A percentile compares a stretch with the other conserved stretches of the same genome.
Conservation (phyloP, 1,139 yeast genomes). For the Meyerozyma smithsonii region DNA sequence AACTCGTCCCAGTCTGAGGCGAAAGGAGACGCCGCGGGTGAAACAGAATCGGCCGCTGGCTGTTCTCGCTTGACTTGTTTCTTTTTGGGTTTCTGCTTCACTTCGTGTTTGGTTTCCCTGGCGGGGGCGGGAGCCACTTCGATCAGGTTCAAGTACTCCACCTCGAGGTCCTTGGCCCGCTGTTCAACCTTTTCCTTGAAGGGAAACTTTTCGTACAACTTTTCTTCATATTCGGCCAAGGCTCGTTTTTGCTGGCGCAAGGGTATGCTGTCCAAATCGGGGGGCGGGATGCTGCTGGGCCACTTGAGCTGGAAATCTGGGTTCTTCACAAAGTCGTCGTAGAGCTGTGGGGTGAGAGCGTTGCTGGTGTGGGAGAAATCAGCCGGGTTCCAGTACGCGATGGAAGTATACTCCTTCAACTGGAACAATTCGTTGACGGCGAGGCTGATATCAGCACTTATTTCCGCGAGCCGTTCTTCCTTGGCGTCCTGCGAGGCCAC, state of each 20-base stretch:
- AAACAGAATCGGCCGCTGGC: neutral
- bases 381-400: slow-evolving; percentile 57
- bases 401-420: slow-evolving; percentile 53
- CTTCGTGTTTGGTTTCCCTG: neutral
- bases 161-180: slow-evolving; percentile 22
- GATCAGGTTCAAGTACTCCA: slow-evolving; percentile 12
- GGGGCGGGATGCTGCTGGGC: slow-evolving; percentile 24
- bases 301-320: slow-evolving; percentile 28
- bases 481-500: slow-evolving; percentile 8
- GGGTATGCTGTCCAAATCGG: slow-evolving; percentile 31
- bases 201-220: slow-evolving; percentile 32
- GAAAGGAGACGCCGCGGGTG: neutral
- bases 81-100: neutral
- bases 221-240: slow-evolving; percentile 35
- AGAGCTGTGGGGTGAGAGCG: slow-evolving; percentile 31
- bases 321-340: slow-evolving; percentile 28
- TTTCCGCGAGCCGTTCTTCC: slow-evolving; percentile 23
- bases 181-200: slow-evolving; percentile 29
- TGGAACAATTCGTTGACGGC: slow-evolving; percentile 51
- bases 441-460: slow-evolving; percentile 42
- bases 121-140: no score
- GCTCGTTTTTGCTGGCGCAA: slow-evolving; percentile 41
- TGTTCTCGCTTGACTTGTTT: neutral
- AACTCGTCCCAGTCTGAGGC: neutral
- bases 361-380: slow-evolving; percentile 30